These are phyloP conservation scores for Leptographium wingfieldii DNA, from an alignment of 2,329 filamentous ascomycete species.

Conservation along the genomic window DNA sequence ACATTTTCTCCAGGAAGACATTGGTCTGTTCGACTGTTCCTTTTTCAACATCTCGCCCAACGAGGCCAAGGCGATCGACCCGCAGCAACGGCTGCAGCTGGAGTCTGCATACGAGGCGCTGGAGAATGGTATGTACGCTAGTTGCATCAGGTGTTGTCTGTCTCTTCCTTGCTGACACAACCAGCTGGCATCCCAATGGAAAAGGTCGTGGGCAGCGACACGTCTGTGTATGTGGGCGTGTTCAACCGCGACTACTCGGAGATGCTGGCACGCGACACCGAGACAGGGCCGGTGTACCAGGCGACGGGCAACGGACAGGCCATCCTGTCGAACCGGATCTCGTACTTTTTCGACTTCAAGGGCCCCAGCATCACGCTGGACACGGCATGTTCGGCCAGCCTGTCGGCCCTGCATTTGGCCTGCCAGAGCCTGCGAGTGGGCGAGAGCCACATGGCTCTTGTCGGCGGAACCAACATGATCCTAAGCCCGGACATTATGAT, in stretches of 20 bases:
- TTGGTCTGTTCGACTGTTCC: slow-evolving; percentile 39
- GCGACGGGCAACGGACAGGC: slow-evolving; percentile 18
- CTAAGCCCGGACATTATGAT: slow-evolving; percentile 10
- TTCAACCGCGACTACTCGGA: slow-evolving; percentile 16
- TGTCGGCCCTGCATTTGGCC: slow-evolving; percentile 16
- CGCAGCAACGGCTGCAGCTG: slow-evolving; percentile 49
- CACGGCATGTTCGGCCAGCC: slow-evolving; percentile 25
- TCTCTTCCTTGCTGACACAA: too few species aligned
- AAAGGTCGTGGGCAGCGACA: background rate
- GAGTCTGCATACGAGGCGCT: slow-evolving; percentile 53
- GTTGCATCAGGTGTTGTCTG: too few species aligned
- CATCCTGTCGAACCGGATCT: slow-evolving; percentile 23
- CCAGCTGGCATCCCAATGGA: background rate
- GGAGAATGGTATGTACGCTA: slow-evolving; percentile 21
- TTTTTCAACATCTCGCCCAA: slow-evolving; percentile 60
- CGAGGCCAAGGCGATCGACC: slow-evolving; percentile 53
- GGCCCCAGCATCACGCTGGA: slow-evolving; percentile 24
- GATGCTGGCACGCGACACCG: slow-evolving; percentile 13
- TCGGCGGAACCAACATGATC: slow-evolving; percentile 6
- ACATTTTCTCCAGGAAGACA: too few species aligned
- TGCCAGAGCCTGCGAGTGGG: slow-evolving; percentile 9
- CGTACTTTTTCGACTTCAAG: slow-evolving; percentile 23
- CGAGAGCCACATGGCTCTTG: slow-evolving; percentile 1
- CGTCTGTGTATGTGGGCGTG: slow-evolving; percentile 16
- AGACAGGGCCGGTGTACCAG: slow-evolving; percentile 14